Evolutionary conservation across 2,329 filamentous ascomycete species (phyloP).

Genomic region (Bisporella sp.): DNA sequence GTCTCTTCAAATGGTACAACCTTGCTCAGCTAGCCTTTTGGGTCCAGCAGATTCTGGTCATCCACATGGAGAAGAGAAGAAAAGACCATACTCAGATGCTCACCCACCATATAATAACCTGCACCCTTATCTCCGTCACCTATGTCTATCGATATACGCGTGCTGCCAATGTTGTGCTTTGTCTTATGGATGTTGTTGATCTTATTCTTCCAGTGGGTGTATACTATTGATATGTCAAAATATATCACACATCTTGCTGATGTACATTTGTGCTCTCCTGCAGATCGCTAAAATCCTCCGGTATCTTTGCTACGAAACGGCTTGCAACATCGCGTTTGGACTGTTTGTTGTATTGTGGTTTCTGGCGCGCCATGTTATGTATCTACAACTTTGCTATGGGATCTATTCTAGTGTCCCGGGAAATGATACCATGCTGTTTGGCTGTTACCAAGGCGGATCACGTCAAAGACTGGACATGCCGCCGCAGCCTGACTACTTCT

Average conservation of each 20-base stretch:
- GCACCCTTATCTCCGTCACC: constrained; percentile 65
- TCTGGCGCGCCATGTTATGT: neutral
- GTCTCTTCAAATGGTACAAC: constrained; percentile 77
- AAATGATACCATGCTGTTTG: neutral
- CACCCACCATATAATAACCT: constrained; percentile 83
- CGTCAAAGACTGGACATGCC: neutral
- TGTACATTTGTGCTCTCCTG: neutral
- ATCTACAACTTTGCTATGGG: neutral
- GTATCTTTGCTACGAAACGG: neutral
- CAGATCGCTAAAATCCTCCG: neutral
- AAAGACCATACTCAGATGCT: constrained; percentile 96
- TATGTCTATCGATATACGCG: constrained; percentile 81
- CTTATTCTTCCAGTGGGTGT: constrained; percentile 66
- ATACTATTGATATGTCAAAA: too few species aligned
- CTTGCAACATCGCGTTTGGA: neutral
- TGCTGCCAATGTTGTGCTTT: constrained; percentile 78
- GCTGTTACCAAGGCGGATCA: neutral
- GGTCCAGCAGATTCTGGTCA: constrained; percentile 84
- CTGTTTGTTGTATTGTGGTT: neutral
- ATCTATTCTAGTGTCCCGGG: neutral
- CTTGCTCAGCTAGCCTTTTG: constrained; percentile 86
- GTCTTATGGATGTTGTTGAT: constrained; percentile 88
- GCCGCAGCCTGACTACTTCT: neutral
- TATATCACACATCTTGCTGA: too few species aligned
- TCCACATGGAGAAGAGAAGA: constrained; percentile 84